phyloP scores from a whole-genome alignment of 148 eudicot species.

The Camellia japonica region DNA sequence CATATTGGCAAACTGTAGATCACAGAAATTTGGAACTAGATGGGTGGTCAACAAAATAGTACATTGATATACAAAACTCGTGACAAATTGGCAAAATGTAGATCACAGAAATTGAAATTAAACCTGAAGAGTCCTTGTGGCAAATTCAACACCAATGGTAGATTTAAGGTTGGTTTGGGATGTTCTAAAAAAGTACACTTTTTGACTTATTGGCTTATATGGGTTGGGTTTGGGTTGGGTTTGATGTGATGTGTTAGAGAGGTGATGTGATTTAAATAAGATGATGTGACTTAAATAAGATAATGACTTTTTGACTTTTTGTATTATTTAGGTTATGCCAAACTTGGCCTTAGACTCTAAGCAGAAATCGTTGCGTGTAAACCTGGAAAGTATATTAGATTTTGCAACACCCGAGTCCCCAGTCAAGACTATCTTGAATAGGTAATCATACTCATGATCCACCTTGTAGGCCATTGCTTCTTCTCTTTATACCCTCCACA shows the following conservation, averaged over 20 bases:
- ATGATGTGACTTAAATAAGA: too few species aligned
- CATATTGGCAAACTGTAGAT: too few species aligned
- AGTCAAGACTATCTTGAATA: conserved; percentile 68
- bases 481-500: conserved; percentile 9
- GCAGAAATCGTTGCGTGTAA: conserved; percentile 66
- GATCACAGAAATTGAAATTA: conserved; percentile 3
- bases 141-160: conserved; percentile 74
- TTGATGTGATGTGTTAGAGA: too few species aligned
- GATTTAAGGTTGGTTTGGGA: too few species aligned
- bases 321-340: too few species aligned
- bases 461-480: conserved; percentile 57
- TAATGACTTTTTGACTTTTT: too few species aligned
- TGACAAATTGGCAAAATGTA: background rate
- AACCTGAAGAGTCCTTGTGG: conserved; percentile 72
- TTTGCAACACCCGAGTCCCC: conserved; percentile 77
- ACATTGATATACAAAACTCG: background rate
- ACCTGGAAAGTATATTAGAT: conserved; percentile 68
- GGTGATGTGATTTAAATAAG: too few species aligned
- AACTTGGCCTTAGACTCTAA: too few species aligned
- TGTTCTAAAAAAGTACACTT: too few species aligned
- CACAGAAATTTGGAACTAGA: background rate
- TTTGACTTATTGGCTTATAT: too few species aligned
- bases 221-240: too few species aligned
- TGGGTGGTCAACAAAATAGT: background rate
- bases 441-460: conserved; percentile 67